phyloP scores from a whole-genome alignment of 2,329 filamentous ascomycete genomes.

The Hypoxylon sp. region DNA sequence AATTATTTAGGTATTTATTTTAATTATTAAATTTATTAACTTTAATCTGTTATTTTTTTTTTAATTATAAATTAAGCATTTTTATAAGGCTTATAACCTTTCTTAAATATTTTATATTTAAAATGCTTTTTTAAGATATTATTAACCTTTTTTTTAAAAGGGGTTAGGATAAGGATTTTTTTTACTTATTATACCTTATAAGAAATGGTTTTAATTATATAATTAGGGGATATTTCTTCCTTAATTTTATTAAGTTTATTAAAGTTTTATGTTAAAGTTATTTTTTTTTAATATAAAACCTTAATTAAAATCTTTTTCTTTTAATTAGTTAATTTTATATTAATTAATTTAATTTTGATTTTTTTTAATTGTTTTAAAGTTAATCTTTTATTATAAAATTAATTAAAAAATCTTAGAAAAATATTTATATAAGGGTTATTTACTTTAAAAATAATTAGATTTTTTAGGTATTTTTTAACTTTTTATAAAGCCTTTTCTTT shows the following conservation, averaged over 20 bases:
- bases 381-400: no score
- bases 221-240: neutral
- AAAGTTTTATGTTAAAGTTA: no score
- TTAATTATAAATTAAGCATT: neutral
- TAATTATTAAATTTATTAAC: neutral
- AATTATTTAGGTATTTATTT: neutral
- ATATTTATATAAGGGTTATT: no score
- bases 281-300: neutral
- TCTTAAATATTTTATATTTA: neutral
- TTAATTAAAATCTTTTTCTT: neutral
- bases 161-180: neutral
- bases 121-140: neutral
- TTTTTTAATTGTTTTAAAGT: no score
- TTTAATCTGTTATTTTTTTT: neutral
- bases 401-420: no score
- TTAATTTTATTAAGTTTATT: neutral
- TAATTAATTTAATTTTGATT: no score
- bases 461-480: no score
- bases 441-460: no score
- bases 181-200: conserved; percentile 4
- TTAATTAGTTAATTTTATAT: no score
- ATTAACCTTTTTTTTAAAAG: neutral
- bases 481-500: no score
- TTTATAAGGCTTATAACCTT: neutral
- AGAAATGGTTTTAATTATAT: neutral